These are phyloP conservation scores for Penicillium sp. DNA, from an alignment of 2,329 filamentous ascomycete genomes.

Conservation along the genomic window DNA sequence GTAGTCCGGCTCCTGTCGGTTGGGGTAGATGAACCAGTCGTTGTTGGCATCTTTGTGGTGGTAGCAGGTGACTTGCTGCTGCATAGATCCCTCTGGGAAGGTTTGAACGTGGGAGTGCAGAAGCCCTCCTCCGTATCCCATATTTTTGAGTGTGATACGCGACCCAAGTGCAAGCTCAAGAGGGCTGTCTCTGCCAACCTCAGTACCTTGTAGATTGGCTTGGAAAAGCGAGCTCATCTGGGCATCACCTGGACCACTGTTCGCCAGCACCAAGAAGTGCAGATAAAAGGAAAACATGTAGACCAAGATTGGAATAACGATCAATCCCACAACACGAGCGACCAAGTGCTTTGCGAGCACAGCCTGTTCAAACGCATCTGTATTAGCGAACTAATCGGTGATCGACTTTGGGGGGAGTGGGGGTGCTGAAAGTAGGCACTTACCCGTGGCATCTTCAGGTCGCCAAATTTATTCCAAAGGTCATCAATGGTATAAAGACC, in stretches of 20 bases:
- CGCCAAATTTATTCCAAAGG: constrained; percentile 96
- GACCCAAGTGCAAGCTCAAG: constrained; percentile 89
- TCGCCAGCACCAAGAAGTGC: constrained; percentile 91
- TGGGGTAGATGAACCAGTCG: constrained; percentile 99
- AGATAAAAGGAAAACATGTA: constrained; percentile 95
- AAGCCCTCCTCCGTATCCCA: constrained; percentile 96
- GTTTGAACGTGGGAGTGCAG: constrained; percentile 96
- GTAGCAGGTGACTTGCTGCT: constrained; percentile 98
- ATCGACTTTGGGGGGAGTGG: background rate
- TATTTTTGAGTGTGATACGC: constrained; percentile 92
- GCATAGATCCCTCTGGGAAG: constrained; percentile 85
- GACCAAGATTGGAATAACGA: constrained; percentile 81
- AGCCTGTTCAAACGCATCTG: constrained; percentile 45
- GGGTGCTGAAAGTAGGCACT: constrained; percentile 26
- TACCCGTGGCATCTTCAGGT: constrained; percentile 84
- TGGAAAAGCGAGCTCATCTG: constrained; percentile 99
- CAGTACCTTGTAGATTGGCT: constrained; percentile 88
- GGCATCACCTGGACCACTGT: constrained; percentile 93
- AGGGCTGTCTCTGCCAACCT: constrained; percentile 91
- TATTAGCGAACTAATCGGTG: background rate
- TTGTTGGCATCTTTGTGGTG: constrained; percentile 99
- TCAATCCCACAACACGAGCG: constrained; percentile 80
- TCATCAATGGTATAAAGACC: constrained; percentile 95
- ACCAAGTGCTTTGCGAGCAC: constrained; percentile 73
- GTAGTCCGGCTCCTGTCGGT: constrained; percentile 72